phyloP scores from a whole-genome alignment of 352 stramenopile genomes.

The Phytopythium kandeliae region DNA sequence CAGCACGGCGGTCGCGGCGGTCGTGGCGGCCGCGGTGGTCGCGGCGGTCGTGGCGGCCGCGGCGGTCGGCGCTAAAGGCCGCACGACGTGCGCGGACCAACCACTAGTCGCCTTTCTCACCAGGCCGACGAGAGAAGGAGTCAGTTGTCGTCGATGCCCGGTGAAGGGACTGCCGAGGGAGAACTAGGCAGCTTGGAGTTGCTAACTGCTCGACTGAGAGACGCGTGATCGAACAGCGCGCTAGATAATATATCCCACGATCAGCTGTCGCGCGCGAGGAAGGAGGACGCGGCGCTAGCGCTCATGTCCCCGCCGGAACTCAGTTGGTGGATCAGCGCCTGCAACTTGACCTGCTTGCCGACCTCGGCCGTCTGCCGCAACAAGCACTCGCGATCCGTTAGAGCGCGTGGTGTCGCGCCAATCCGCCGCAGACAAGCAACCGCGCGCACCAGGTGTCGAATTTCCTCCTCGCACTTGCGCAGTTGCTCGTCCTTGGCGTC shows the following conservation, averaged over 20 bases:
- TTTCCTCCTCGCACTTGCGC: slow-evolving; percentile 62
- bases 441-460: slow-evolving; percentile 51
- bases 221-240: background rate
- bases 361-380: slow-evolving; percentile 56
- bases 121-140: background rate
- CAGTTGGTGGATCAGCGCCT: slow-evolving; percentile 79
- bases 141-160: background rate
- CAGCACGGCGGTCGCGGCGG: slow-evolving; percentile 28
- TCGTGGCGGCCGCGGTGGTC: slow-evolving; percentile 26
- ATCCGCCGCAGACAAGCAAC: too few relatives aligned
- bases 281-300: slow-evolving; percentile 38
- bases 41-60: slow-evolving; percentile 33
- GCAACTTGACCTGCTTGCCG: slow-evolving; percentile 74
- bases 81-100: background rate
- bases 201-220: background rate
- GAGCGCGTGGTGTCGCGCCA: too few relatives aligned
- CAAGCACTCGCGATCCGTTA: too few relatives aligned
- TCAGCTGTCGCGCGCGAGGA: slow-evolving; percentile 52
- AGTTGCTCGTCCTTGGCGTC: slow-evolving; percentile 63
- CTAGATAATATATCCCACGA: slow-evolving; percentile 20
- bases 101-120: background rate
- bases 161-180: too few relatives aligned
- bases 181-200: too few relatives aligned
- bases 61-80: slow-evolving; percentile 28
- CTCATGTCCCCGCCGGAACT: slow-evolving; percentile 60